phyloP scores from a whole-genome alignment of 2,329 filamentous ascomycete species.

The Albifimbria verrucaria region DNA sequence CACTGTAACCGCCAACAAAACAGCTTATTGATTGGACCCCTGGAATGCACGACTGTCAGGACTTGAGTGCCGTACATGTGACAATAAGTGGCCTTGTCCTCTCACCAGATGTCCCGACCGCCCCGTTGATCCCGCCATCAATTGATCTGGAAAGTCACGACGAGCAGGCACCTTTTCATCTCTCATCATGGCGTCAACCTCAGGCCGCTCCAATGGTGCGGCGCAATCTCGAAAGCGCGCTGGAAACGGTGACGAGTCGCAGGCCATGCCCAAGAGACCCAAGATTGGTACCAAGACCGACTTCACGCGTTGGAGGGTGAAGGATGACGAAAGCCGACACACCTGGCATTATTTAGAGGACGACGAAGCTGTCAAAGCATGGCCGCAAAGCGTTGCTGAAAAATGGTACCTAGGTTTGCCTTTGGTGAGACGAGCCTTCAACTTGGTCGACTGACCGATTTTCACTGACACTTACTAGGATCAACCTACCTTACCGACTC shows the following conservation, averaged over 20 bases:
- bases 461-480: conserved; percentile 45
- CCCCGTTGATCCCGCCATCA: too few relatives aligned
- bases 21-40: background rate
- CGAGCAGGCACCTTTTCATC: too few relatives aligned
- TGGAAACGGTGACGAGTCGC: conserved; percentile 31
- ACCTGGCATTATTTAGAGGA: conserved; percentile 92
- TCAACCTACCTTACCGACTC: conserved; percentile 66
- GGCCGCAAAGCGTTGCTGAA: conserved; percentile 87
- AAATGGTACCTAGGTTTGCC: conserved; percentile 82
- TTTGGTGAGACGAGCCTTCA: conserved; percentile 56
- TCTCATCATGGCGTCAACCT: conserved; percentile 24
- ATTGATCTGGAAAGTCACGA: too few relatives aligned
- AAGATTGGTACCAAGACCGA: conserved; percentile 65
- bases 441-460: background rate
- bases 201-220: conserved; percentile 19
- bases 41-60: too few relatives aligned
- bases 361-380: conserved; percentile 64
- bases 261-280: conserved; percentile 41
- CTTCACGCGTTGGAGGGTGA: conserved; percentile 76
- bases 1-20: too few relatives aligned
- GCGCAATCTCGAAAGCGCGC: conserved; percentile 40
- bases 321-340: conserved; percentile 78
- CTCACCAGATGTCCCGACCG: too few relatives aligned
- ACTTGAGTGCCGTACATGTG: too few relatives aligned
- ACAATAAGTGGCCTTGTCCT: background rate